These are phyloP conservation scores for Kurtzmaniella quercitrusa DNA, from an alignment of 1,139 yeast species.

Conservation along the genomic window DNA sequence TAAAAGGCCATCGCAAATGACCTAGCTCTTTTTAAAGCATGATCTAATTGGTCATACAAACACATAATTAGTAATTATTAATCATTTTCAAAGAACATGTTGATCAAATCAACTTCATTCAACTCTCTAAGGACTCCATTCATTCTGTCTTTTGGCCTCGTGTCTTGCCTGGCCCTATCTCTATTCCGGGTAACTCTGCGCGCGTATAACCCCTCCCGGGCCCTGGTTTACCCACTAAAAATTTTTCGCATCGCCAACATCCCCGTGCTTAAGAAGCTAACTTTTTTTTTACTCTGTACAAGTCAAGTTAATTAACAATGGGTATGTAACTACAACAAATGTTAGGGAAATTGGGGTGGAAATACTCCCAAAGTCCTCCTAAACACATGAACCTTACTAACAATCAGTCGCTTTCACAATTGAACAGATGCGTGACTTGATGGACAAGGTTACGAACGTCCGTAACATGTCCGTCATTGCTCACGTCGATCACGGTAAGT, in stretches of 20 bases:
- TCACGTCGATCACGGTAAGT: constrained; percentile 99
- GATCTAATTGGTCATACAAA: too few species aligned
- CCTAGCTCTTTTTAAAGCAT: too few species aligned
- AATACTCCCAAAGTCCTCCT: too few species aligned
- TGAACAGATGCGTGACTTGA: constrained; percentile 96
- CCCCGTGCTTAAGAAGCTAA: constrained; percentile 1
- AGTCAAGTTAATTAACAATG: constrained; percentile 28
- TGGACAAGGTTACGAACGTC: constrained; percentile 99
- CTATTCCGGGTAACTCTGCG: constrained; percentile 12
- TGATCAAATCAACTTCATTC: too few species aligned
- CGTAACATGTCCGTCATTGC: constrained; percentile 99
- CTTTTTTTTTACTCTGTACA: constrained; percentile 12
- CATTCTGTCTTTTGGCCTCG: neutral
- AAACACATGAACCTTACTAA: too few species aligned
- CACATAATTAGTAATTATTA: too few species aligned
- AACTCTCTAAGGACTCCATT: too few species aligned
- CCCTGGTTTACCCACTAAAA: constrained; percentile 14
- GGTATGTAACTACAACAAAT: constrained; percentile 28
- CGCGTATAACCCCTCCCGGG: constrained; percentile 16
- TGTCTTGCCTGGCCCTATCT: neutral
- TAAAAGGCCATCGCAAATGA: too few species aligned
- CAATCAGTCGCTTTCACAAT: constrained; percentile 64
- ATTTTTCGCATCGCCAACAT: constrained; percentile 6
- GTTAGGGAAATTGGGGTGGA: neutral
- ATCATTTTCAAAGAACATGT: too few species aligned